Percentiles rank a stretch among this genome's conserved stretches.
Conservation (phyloP, 2,329 filamentous ascomycete species). For the Alternaria brassicicola region DNA sequence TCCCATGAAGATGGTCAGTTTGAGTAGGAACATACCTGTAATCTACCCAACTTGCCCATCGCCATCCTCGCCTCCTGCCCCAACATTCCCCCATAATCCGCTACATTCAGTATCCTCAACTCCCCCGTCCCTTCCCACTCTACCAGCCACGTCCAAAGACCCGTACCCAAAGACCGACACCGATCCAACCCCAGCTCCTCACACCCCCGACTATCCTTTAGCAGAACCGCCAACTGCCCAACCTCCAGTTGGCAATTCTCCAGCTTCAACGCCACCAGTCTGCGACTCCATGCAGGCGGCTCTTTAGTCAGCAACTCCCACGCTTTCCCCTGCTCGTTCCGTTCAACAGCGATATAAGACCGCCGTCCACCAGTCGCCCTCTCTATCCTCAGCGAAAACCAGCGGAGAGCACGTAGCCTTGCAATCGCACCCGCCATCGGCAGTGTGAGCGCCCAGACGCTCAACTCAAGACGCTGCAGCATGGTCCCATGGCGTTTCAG, state of each 20-base stretch:
- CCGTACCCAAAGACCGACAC: slow-evolving; percentile 22
- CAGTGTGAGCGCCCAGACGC: slow-evolving; percentile 35
- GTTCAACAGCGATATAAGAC: slow-evolving; percentile 9
- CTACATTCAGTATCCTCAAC: slow-evolving; percentile 28
- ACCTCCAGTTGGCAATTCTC: slow-evolving; percentile 29
- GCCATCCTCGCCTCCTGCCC: slow-evolving; percentile 11
- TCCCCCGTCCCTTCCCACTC: slow-evolving; percentile 23
- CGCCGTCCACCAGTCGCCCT: slow-evolving; percentile 20
- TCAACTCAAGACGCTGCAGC: slow-evolving; percentile 37
- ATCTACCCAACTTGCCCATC: slow-evolving; percentile 13
- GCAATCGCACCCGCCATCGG: slow-evolving; percentile 33
- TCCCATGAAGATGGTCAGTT: not conserved
- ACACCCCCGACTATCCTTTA: slow-evolving; percentile 22
- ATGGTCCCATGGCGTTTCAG: slow-evolving; percentile 32
- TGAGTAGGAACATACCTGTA: slow-evolving; percentile 29
- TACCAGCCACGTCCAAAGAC: slow-evolving; percentile 30
- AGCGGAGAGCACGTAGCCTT: slow-evolving; percentile 26
- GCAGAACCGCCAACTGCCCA: slow-evolving; percentile 23
- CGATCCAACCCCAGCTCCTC: slow-evolving; percentile 32
- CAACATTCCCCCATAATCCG: slow-evolving; percentile 30
- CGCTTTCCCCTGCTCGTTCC: slow-evolving; percentile 19
- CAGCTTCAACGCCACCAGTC: slow-evolving; percentile 28
- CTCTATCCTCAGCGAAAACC: slow-evolving; percentile 36
- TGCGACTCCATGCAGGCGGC: slow-evolving; percentile 18
- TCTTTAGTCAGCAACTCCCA: slow-evolving; percentile 23